Evolutionary conservation across 2,329 filamentous ascomycete species (phyloP).

Genomic region (Camillea tinctor): DNA sequence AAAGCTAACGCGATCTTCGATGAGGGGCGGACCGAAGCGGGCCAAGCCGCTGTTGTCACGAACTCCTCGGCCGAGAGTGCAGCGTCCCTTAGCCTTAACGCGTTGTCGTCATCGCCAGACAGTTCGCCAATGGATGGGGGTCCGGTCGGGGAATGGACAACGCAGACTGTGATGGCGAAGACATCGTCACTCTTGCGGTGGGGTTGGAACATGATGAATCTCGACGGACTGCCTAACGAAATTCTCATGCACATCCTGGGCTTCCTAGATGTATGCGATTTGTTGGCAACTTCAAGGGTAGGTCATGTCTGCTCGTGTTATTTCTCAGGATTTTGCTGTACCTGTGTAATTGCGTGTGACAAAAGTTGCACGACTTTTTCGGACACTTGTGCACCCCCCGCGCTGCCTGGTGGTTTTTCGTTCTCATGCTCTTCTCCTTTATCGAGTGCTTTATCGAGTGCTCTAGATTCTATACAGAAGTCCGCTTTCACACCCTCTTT

Average conservation of each 20-base stretch:
- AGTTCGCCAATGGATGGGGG: conserved; percentile 10
- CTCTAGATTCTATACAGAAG: background rate
- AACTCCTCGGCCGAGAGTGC: conserved; percentile 8
- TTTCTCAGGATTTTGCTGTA: background rate
- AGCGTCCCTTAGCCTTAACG: conserved; percentile 6
- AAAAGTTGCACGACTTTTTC: background rate
- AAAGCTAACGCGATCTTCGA: conserved; percentile 8
- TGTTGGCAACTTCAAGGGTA: conserved; percentile 57
- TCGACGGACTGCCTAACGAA: conserved; percentile 53
- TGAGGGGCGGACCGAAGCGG: conserved; percentile 15
- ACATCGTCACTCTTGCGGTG: conserved; percentile 18
- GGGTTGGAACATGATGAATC: conserved; percentile 28
- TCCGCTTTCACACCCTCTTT: background rate
- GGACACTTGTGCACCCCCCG: background rate
- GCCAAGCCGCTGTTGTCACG: conserved; percentile 13
- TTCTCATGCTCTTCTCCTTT: background rate
- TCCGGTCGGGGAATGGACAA: conserved; percentile 14
- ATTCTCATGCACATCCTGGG: conserved; percentile 54
- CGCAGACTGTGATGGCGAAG: conserved; percentile 16
- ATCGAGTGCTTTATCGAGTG: background rate
- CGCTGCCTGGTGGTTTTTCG: background rate
- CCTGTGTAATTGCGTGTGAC: background rate
- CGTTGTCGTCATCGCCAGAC: conserved; percentile 12
- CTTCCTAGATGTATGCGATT: conserved; percentile 56
- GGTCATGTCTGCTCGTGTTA: conserved; percentile 26